phyloP scores from a whole-genome alignment of 2,329 filamentous ascomycete genomes.

The Fusarium sp. region DNA sequence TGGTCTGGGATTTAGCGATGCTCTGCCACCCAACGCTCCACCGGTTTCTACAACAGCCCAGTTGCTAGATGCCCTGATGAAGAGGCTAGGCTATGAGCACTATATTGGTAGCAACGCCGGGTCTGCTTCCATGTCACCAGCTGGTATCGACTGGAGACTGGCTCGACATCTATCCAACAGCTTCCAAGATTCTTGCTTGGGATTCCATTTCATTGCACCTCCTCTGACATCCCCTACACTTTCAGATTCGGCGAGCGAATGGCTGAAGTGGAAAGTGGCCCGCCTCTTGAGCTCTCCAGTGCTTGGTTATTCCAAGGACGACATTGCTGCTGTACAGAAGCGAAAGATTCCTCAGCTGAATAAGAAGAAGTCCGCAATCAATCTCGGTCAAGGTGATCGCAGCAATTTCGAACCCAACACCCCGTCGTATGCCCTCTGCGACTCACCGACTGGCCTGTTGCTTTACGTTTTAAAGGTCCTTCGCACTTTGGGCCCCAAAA shows the following conservation, averaged over 20 bases:
- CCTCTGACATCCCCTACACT: conserved; percentile 62
- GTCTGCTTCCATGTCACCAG: conserved; percentile 58
- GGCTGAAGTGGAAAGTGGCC: conserved; percentile 68
- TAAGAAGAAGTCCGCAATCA: conserved; percentile 23
- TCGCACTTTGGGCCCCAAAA: conserved; percentile 53
- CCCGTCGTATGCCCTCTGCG: conserved; percentile 69
- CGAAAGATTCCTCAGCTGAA: conserved; percentile 17
- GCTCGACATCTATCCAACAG: conserved; percentile 60
- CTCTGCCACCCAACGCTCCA: conserved; percentile 61
- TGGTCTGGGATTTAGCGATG: conserved; percentile 74
- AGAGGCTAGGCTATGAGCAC: conserved; percentile 65
- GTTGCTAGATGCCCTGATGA: conserved; percentile 70
- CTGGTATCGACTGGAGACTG: conserved; percentile 64
- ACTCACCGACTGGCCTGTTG: conserved; percentile 69
- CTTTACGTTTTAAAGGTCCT: conserved; percentile 64
- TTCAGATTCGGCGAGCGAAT: conserved; percentile 57
- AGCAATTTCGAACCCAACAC: conserved; percentile 62
- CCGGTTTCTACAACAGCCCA: conserved; percentile 65
- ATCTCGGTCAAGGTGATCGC: conserved; percentile 48
- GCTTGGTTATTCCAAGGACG: conserved; percentile 67
- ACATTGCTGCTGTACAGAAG: conserved; percentile 58
- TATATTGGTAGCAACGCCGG: conserved; percentile 69
- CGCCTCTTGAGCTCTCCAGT: conserved; percentile 59
- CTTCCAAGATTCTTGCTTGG: conserved; percentile 64
- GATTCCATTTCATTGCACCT: conserved; percentile 70